These are phyloP conservation scores for Pezicula radicicola DNA, from an alignment of 2,329 filamentous ascomycete genomes.

Conservation along the genomic window DNA sequence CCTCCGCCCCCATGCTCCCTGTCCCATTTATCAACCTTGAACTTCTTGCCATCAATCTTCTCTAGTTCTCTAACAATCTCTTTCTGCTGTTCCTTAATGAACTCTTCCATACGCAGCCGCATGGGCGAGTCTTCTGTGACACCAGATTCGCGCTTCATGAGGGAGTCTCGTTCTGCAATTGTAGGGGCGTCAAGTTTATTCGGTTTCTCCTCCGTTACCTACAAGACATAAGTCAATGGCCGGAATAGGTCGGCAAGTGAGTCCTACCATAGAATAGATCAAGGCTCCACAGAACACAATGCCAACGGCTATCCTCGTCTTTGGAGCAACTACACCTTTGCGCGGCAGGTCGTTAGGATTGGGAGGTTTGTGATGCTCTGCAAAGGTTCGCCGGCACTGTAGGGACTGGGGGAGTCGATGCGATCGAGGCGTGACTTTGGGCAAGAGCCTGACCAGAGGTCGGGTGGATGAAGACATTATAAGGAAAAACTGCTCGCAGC, in stretches of 20 bases:
- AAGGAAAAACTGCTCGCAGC: conserved; percentile 4
- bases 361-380: conserved; percentile 4
- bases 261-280: conserved; percentile 47
- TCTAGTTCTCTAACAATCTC: conserved; percentile 83
- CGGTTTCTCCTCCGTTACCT: conserved; percentile 26
- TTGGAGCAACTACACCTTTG: conserved; percentile 37
- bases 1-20: conserved; percentile 88
- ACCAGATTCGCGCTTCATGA: conserved; percentile 74
- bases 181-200: conserved; percentile 58
- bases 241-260: neutral
- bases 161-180: conserved; percentile 81
- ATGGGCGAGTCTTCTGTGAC: conserved; percentile 82
- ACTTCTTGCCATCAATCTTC: conserved; percentile 77
- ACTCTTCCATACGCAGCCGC: conserved; percentile 95
- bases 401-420: conserved; percentile 9
- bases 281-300: conserved; percentile 44
- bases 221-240: conserved; percentile 14
- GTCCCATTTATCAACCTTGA: conserved; percentile 82
- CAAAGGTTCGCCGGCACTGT: conserved; percentile 19
- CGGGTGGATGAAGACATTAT: conserved; percentile 22
- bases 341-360: conserved; percentile 5
- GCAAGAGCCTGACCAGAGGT: conserved; percentile 15
- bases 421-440: conserved; percentile 11
- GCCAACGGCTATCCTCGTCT: conserved; percentile 44
- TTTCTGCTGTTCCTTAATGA: conserved; percentile 90